Evolutionary conservation across 345 rosid species (phyloP).

Genomic region (Syzygium jambos): DNA sequence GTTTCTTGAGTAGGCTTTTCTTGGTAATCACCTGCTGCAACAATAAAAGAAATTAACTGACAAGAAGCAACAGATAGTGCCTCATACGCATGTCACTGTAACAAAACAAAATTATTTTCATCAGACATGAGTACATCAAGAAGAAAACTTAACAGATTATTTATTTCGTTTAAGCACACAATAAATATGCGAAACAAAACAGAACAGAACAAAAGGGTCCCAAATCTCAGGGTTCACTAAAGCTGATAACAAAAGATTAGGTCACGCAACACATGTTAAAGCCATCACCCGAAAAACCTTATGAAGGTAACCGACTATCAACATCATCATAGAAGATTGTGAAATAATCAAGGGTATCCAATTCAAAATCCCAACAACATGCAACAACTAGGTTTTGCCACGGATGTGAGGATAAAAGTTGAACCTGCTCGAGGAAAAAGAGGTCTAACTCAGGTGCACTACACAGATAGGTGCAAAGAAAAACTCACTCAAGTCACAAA

Average conservation of each 20-base stretch:
- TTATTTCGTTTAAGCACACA: background rate
- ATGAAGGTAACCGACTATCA: background rate
- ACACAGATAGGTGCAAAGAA: background rate
- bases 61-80: background rate
- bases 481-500: background rate
- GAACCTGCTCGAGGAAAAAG: background rate
- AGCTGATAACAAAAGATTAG: background rate
- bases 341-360: background rate
- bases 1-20: conserved; percentile 21
- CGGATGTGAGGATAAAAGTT: background rate
- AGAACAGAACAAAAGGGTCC: background rate
- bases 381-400: background rate
- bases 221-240: background rate
- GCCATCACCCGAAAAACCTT: background rate
- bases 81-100: background rate
- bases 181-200: background rate
- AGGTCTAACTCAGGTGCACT: background rate
- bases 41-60: background rate
- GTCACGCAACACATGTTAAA: background rate
- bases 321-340: background rate
- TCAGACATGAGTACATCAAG: background rate
- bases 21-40: conserved; percentile 25
- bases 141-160: background rate
- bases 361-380: background rate
- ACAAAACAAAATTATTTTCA: background rate